phyloP scores from a whole-genome alignment of 176 grass and related monocot species.

The Carex cristatella region DNA sequence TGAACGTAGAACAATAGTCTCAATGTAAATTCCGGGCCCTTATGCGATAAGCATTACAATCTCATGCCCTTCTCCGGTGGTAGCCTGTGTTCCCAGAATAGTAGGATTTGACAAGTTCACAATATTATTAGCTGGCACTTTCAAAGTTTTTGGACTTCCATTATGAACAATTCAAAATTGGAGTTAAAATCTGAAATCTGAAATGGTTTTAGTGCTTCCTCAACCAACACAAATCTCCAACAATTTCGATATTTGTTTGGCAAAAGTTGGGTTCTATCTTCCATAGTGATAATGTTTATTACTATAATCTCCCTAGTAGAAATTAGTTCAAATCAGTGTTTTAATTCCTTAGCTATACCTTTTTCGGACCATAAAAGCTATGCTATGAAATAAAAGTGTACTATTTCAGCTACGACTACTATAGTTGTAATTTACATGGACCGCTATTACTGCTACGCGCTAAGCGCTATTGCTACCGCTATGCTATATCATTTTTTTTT shows the following conservation, averaged over 20 bases:
- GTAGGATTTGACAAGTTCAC: conserved; percentile 37
- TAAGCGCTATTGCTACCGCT: too few relatives aligned
- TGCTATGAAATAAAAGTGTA: too few relatives aligned
- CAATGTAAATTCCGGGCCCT: conserved; percentile 41
- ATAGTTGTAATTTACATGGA: too few relatives aligned
- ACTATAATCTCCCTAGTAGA: conserved; percentile 27
- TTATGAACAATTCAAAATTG: conserved; percentile 49
- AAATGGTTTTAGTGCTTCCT: conserved; percentile 1
- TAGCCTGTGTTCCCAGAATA: too few relatives aligned
- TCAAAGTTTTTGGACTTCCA: conserved; percentile 18
- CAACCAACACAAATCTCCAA: conserved; percentile 22
- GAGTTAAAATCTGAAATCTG: conserved; percentile 35
- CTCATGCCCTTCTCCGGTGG: too few relatives aligned
- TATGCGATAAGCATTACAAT: conserved; percentile 43
- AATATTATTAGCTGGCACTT: conserved; percentile 29
- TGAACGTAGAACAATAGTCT: conserved; percentile 38
- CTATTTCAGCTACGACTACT: too few relatives aligned
- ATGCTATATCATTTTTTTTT: too few relatives aligned
- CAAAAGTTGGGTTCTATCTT: background rate
- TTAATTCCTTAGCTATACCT: too few relatives aligned
- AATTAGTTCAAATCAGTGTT: background rate
- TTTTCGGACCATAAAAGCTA: too few relatives aligned
- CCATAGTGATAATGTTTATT: background rate
- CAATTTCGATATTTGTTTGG: conserved; percentile 21
- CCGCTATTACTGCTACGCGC: too few relatives aligned